Percentiles rank a stretch among this genome's conserved stretches.
Evolutionary conservation across 2,329 filamentous ascomycete genomes (phyloP).

Genomic region (Colletotrichum destructivum): DNA sequence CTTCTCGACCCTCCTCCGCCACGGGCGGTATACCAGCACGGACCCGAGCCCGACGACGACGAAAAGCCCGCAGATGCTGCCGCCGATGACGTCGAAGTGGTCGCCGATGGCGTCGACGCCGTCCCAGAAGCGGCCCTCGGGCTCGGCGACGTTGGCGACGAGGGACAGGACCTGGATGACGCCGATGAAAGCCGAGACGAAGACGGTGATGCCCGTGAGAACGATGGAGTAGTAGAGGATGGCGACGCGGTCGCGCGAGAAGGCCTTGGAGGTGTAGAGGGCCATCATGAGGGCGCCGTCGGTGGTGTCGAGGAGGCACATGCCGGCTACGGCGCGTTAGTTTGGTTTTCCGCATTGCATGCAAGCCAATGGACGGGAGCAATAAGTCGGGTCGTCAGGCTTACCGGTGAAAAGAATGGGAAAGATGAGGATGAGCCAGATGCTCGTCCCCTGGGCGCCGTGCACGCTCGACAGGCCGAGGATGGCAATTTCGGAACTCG

Average conservation of each 20-base stretch:
- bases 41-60: slow-evolving; percentile 82
- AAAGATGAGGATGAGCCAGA: slow-evolving; percentile 96
- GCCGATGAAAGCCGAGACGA: slow-evolving; percentile 89
- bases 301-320: slow-evolving; percentile 94
- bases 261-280: slow-evolving; percentile 85
- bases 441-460: slow-evolving; percentile 85
- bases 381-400: slow-evolving; percentile 42
- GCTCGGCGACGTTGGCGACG: slow-evolving; percentile 81
- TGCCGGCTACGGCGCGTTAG: slow-evolving; percentile 74
- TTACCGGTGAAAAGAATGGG: slow-evolving; percentile 88
- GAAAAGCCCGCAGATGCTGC: slow-evolving; percentile 88
- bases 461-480: slow-evolving; percentile 92
- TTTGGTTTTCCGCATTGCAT: slow-evolving; percentile 12
- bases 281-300: slow-evolving; percentile 97
- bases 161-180: slow-evolving; percentile 87
- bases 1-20: slow-evolving; percentile 71
- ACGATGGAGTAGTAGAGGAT: slow-evolving; percentile 96
- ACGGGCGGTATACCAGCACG: slow-evolving; percentile 83
- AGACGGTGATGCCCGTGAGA: slow-evolving; percentile 85
- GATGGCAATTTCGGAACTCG: slow-evolving; percentile 92
- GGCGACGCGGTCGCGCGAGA: slow-evolving; percentile 86
- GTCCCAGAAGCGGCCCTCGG: slow-evolving; percentile 88
- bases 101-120: slow-evolving; percentile 84
- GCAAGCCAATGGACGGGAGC: neutral
- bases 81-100: slow-evolving; percentile 89